Conservation (phyloP, 208 protist species). For the Balamuthia mandrillaris region DNA sequence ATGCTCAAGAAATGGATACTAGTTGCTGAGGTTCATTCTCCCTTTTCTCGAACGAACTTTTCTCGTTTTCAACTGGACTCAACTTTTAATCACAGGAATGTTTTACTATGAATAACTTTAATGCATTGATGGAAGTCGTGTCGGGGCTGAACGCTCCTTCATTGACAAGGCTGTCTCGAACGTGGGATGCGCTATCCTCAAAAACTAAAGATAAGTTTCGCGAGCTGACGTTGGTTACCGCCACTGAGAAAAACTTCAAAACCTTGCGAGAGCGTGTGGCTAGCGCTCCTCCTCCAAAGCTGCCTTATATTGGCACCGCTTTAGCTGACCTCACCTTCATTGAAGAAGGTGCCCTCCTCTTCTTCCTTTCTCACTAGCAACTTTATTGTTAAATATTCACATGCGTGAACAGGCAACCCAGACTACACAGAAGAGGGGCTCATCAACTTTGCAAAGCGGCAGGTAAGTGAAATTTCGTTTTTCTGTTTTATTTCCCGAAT, state of each 20-base stretch:
- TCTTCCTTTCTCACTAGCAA: not conserved
- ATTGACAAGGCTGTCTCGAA: not conserved
- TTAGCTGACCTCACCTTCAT: not conserved
- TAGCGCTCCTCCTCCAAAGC: not conserved
- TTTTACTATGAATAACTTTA: constrained; percentile 7
- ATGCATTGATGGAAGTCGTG: constrained; percentile 7
- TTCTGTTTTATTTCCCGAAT: too few relatives aligned
- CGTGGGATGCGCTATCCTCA: not conserved
- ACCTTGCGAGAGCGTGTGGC: not conserved
- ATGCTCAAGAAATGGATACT: constrained; percentile 29
- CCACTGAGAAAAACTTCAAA: constrained; percentile 30
- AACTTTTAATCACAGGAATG: not conserved
- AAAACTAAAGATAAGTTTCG: not conserved
- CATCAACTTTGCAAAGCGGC: constrained; percentile 32
- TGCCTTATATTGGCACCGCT: not conserved
- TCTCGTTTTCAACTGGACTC: not conserved
- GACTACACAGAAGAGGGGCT: constrained; percentile 11
- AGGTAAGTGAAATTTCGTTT: too few relatives aligned
- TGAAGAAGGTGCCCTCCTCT: not conserved
- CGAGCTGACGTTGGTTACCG: not conserved
- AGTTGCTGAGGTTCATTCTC: constrained; percentile 3
- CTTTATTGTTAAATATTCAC: not conserved
- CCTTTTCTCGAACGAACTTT: too few relatives aligned
- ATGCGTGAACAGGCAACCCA: constrained; percentile 26
- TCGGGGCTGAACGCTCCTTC: not conserved